Conservation (phyloP, 257 asterid genomes). For the Nicotiana benthamiana region DNA sequence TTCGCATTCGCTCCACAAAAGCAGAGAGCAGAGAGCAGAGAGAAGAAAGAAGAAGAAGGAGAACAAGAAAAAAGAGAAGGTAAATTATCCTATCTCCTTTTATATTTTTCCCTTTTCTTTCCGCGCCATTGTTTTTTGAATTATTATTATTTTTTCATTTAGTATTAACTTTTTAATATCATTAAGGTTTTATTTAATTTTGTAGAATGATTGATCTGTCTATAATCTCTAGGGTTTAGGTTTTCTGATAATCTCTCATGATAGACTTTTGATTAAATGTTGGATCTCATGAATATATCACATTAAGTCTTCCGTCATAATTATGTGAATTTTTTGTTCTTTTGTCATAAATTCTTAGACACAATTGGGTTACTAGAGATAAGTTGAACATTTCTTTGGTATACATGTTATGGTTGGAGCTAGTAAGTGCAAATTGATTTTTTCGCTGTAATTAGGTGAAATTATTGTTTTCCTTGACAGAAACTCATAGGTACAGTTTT, state of each 20-base stretch:
- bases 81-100: background rate
- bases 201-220: background rate
- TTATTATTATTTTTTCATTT: background rate
- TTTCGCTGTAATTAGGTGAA: too few species aligned
- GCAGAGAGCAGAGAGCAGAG: background rate
- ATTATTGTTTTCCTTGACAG: too few species aligned
- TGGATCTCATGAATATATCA: background rate
- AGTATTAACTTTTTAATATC: background rate
- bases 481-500: too few species aligned
- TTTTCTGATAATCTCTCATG: background rate
- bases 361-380: background rate
- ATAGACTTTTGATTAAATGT: background rate
- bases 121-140: background rate
- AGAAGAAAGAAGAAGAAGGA: background rate
- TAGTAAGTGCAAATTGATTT: background rate
- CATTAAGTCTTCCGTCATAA: too few species aligned
- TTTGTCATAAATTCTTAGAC: background rate
- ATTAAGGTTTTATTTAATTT: background rate
- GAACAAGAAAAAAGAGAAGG: background rate
- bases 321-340: background rate
- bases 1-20: constrained; percentile 9
- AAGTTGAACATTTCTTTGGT: background rate
- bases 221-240: constrained; percentile 4
- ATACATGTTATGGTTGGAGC: background rate
- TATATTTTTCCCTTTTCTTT: background rate